Conservation (phyloP, 257 asterid genomes). For the Solanum chmielewskii region DNA sequence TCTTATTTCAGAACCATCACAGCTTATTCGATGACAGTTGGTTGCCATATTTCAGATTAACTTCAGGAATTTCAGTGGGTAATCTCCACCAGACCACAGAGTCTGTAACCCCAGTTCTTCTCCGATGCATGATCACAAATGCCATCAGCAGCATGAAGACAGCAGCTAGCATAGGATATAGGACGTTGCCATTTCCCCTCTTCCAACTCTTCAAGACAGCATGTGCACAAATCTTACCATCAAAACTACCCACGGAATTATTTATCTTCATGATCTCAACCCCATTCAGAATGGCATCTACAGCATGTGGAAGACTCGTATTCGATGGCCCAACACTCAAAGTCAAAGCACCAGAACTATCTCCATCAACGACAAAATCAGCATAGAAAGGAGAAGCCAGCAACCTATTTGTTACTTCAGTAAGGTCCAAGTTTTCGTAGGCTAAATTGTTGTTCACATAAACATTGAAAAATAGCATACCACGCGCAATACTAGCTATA, state of each 20-base stretch:
- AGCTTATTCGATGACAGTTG: slow-evolving; percentile 25
- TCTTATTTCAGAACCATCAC: slow-evolving; percentile 14
- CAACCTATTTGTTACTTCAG: slow-evolving; percentile 27
- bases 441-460: slow-evolving; percentile 68
- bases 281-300: slow-evolving; percentile 80
- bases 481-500: slow-evolving; percentile 53
- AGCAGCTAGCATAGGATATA: slow-evolving; percentile 44
- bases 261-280: slow-evolving; percentile 76
- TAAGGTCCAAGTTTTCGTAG: slow-evolving; percentile 62
- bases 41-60: slow-evolving; percentile 27
- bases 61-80: slow-evolving; percentile 62
- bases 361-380: slow-evolving; percentile 55
- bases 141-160: slow-evolving; percentile 44
- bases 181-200: slow-evolving; percentile 19
- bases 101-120: slow-evolving; percentile 16
- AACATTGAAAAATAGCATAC: slow-evolving; percentile 67
- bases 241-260: slow-evolving; percentile 66
- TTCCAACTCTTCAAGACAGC: slow-evolving; percentile 52
- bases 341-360: slow-evolving; percentile 23
- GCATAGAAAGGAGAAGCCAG: slow-evolving; percentile 92
- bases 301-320: slow-evolving; percentile 45
- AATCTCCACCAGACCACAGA: slow-evolving; percentile 51
- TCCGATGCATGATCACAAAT: slow-evolving; percentile 41
- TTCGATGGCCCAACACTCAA: slow-evolving; percentile 76
- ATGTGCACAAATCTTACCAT: slow-evolving; percentile 48